These are phyloP conservation scores for Pythium myriotylum DNA, from an alignment of 352 stramenopile species.

Conservation along the genomic window DNA sequence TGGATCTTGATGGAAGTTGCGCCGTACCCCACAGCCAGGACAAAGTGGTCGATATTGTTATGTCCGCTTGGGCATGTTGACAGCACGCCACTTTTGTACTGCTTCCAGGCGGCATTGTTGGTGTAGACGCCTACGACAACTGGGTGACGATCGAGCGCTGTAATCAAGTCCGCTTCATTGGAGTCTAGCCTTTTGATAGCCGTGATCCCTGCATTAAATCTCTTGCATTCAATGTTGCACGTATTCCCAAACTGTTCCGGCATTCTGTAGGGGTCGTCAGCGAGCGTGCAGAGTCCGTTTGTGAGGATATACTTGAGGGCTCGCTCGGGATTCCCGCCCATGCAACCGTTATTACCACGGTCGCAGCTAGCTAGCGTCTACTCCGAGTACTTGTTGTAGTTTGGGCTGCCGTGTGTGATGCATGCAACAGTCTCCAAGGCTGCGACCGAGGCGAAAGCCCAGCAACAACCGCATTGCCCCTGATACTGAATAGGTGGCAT, in stretches of 20 bases:
- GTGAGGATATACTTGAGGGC: neutral
- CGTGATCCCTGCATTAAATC: conserved; percentile 18
- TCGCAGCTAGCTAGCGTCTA: conserved; percentile 11
- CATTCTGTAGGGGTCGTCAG: conserved; percentile 49
- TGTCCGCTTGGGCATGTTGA: conserved; percentile 54
- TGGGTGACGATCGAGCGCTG: conserved; percentile 88
- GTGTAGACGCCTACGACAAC: conserved; percentile 93
- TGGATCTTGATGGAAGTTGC: conserved; percentile 88
- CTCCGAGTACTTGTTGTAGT: conserved; percentile 16
- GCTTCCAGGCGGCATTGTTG: conserved; percentile 93
- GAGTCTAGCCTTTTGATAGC: conserved; percentile 42
- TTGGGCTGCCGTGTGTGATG: conserved; percentile 6
- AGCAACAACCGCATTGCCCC: conserved; percentile 39
- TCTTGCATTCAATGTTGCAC: conserved; percentile 24
- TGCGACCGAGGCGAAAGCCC: conserved; percentile 35
- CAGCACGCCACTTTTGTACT: conserved; percentile 93
- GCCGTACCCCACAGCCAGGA: conserved; percentile 95
- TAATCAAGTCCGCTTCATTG: conserved; percentile 66
- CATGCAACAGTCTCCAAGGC: conserved; percentile 25
- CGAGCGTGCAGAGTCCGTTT: conserved; percentile 3
- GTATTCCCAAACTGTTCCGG: conserved; percentile 12
- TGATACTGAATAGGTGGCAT: conserved; percentile 31
- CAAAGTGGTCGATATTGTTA: conserved; percentile 92
- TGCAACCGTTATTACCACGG: neutral
- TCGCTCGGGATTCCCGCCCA: neutral